phyloP scores from a whole-genome alignment of 2,329 filamentous ascomycete species.

The Phaeosphaeria sp. region DNA sequence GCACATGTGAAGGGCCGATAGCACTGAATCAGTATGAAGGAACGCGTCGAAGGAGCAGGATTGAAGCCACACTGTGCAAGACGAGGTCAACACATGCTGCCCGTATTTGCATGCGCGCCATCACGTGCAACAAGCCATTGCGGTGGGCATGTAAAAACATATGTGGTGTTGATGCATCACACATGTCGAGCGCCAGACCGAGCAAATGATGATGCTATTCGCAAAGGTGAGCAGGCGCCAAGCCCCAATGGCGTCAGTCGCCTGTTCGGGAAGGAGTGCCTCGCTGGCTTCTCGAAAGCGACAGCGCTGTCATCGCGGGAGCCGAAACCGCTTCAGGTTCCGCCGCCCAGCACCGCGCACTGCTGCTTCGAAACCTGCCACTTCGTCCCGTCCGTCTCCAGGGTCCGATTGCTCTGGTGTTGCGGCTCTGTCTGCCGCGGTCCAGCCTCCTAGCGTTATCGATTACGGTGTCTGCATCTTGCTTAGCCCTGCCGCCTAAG shows the following conservation, averaged over 20 bases:
- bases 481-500: conserved; percentile 8
- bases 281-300: neutral
- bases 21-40: no score
- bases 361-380: neutral
- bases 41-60: no score
- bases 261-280: neutral
- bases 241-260: conserved; percentile 3
- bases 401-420: neutral
- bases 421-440: conserved; percentile 11
- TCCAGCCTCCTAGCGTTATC: conserved; percentile 20
- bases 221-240: neutral
- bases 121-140: neutral
- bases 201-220: neutral
- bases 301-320: neutral
- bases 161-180: no score
- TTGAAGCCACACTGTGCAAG: no score
- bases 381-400: neutral
- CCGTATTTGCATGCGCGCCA: no score
- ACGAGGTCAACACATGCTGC: no score
- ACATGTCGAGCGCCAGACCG: no score
- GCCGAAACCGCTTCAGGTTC: neutral
- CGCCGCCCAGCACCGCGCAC: neutral
- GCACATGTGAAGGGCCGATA: no score
- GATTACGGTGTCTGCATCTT: conserved; percentile 14
- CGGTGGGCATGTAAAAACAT: no score